Conservation (phyloP, 2,329 filamentous ascomycete genomes). For the Knoxdaviesia capensis region DNA sequence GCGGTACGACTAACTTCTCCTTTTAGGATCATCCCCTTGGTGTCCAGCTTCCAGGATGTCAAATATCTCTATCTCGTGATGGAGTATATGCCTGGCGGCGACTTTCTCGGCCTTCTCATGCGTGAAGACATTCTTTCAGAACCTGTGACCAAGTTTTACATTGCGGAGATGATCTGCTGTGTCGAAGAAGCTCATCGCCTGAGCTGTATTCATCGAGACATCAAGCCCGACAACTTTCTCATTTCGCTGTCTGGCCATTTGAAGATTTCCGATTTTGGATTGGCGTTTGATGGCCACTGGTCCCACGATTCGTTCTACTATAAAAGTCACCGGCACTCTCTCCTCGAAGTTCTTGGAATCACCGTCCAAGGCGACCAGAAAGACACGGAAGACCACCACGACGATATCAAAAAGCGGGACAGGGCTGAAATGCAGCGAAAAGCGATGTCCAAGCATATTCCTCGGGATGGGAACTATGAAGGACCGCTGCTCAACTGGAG, state of each 20-base stretch:
- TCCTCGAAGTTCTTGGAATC: constrained; percentile 61
- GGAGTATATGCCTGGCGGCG: constrained; percentile 95
- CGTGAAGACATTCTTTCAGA: constrained; percentile 71
- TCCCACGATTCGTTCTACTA: constrained; percentile 77
- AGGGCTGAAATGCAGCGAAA: not conserved
- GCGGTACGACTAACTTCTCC: not conserved
- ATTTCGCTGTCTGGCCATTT: constrained; percentile 75
- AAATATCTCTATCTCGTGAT: constrained; percentile 80
- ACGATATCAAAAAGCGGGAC: constrained; percentile 1
- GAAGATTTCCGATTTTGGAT: constrained; percentile 90
- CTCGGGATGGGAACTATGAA: constrained; percentile 1
- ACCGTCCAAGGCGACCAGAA: constrained; percentile 44
- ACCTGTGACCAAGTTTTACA: constrained; percentile 61
- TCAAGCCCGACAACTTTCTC: constrained; percentile 95
- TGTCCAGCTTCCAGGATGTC: constrained; percentile 76
- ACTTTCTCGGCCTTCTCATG: constrained; percentile 75
- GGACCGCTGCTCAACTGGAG: constrained; percentile 43
- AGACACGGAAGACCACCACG: constrained; percentile 8
- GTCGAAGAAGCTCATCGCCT: constrained; percentile 82
- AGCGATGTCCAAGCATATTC: constrained; percentile 4
- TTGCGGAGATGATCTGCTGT: constrained; percentile 90
- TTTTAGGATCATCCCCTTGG: constrained; percentile 59
- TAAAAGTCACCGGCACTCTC: constrained; percentile 58
- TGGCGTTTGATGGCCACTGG: constrained; percentile 93
- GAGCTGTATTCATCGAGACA: constrained; percentile 81